Percentiles rank a stretch among this genome's conserved stretches.
Conservation (phyloP, 225 moss, liverwort and hornwort species). For the Thuidium tamariscinum region DNA sequence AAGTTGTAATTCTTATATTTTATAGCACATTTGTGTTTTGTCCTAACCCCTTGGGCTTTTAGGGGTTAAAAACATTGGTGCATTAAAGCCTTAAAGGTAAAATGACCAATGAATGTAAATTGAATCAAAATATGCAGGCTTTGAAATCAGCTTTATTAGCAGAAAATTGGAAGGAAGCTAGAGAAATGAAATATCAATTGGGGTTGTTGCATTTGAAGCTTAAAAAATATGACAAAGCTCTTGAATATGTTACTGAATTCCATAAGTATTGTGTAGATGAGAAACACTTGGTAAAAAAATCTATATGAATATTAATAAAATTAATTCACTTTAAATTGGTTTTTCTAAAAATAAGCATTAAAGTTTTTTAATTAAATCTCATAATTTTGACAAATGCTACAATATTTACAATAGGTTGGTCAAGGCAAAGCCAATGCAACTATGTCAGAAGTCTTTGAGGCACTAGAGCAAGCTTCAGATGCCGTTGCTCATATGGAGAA, state of each 20-base stretch:
- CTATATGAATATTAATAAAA: background rate
- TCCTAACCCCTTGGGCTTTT: too few species aligned
- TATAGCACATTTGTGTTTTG: too few species aligned
- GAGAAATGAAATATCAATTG: constrained; percentile 17
- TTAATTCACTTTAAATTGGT: accelerated
- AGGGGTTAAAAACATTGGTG: background rate
- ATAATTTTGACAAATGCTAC: background rate
- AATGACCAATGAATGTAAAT: background rate
- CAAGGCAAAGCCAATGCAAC: constrained; percentile 29
- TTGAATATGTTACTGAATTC: constrained; percentile 10
- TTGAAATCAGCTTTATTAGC: background rate
- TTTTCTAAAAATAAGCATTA: too few species aligned
- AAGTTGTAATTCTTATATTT: too few species aligned
- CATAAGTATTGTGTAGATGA: constrained; percentile 13
- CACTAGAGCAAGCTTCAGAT: background rate
- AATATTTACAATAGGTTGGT: constrained; percentile 5
- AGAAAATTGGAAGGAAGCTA: background rate
- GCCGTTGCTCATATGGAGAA: constrained; percentile 7
- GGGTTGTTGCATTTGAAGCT: constrained; percentile 5
- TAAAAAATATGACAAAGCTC: background rate
- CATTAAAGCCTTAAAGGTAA: too few species aligned
- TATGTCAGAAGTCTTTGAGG: constrained; percentile 27
- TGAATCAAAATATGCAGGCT: background rate
- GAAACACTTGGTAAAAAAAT: background rate
- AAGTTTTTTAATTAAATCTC: too few species aligned